Percentiles rank a stretch among this genome's conserved stretches.
phyloP scores from a whole-genome alignment of 2,329 filamentous ascomycete species.

The Dactylellina cionopaga region DNA sequence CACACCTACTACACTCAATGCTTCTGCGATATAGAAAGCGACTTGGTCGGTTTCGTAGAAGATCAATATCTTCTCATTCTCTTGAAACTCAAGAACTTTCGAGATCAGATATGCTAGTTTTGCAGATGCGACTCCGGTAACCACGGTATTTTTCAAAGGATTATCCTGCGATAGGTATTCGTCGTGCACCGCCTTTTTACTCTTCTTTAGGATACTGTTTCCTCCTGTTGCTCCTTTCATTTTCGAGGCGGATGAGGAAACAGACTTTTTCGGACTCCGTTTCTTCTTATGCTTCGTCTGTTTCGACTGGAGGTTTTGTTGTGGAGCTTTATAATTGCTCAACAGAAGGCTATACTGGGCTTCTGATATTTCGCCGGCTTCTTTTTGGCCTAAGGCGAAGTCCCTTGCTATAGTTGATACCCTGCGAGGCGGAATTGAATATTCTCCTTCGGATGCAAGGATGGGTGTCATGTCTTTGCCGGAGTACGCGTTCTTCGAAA shows the following conservation, averaged over 20 bases:
- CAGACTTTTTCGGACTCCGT: constrained; percentile 4
- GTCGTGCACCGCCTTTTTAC: not conserved
- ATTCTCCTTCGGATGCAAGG: not conserved
- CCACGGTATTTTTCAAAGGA: constrained; percentile 68
- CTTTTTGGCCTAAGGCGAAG: constrained; percentile 6
- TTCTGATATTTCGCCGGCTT: constrained; percentile 15
- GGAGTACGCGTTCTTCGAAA: constrained; percentile 60
- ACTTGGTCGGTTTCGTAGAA: constrained; percentile 92
- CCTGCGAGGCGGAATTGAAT: not conserved
- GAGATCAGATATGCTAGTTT: constrained; percentile 89
- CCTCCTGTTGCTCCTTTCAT: not conserved
- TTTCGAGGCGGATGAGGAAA: not conserved
- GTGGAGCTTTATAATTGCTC: not conserved
- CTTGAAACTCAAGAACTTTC: constrained; percentile 73
- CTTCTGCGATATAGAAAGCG: constrained; percentile 84
- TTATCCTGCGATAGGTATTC: constrained; percentile 39
- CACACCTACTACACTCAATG: constrained; percentile 76
- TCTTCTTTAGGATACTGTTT: constrained; percentile 22
- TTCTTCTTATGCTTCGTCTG: constrained; percentile 23
- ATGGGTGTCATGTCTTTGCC: constrained; percentile 11
- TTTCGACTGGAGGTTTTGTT: constrained; percentile 10
- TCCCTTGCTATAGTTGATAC: not conserved
- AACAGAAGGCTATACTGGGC: constrained; percentile 17
- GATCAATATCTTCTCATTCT: constrained; percentile 83
- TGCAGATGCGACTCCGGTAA: constrained; percentile 83